Conservation (phyloP, 208 protist species). For the Phytomonas francai region DNA sequence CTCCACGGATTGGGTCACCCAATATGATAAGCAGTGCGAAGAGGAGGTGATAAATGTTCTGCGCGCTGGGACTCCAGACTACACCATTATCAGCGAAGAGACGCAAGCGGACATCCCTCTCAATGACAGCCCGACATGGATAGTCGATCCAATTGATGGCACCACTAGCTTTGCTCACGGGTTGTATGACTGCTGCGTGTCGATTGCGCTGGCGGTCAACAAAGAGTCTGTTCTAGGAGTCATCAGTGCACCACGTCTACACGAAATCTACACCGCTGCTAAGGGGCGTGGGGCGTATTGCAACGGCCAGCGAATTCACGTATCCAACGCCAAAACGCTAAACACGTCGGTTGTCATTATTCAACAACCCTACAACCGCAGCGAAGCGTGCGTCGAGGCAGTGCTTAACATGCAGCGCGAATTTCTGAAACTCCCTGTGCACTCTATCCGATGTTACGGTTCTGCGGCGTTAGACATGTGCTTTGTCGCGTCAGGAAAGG, state of each 20-base stretch:
- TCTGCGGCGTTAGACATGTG: slow-evolving; percentile 82
- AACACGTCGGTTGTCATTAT: slow-evolving; percentile 58
- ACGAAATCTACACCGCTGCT: slow-evolving; percentile 75
- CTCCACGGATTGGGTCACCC: slow-evolving; percentile 55
- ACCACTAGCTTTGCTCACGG: slow-evolving; percentile 78
- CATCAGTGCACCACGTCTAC: slow-evolving; percentile 58
- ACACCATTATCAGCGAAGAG: slow-evolving; percentile 64
- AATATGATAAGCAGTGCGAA: slow-evolving; percentile 72
- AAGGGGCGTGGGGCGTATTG: slow-evolving; percentile 75
- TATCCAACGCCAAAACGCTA: slow-evolving; percentile 36
- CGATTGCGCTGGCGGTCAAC: slow-evolving; percentile 70
- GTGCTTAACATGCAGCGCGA: slow-evolving; percentile 55
- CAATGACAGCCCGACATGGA: slow-evolving; percentile 62
- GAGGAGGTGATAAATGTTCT: slow-evolving; percentile 66
- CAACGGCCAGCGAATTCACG: slow-evolving; percentile 82
- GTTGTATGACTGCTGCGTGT: slow-evolving; percentile 80
- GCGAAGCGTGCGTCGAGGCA: slow-evolving; percentile 31
- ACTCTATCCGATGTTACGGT: slow-evolving; percentile 64
- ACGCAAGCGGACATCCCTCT: slow-evolving; percentile 25
- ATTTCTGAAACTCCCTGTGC: slow-evolving; percentile 52
- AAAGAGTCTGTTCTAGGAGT: slow-evolving; percentile 73
- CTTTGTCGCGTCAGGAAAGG: slow-evolving; percentile 65
- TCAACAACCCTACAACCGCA: slow-evolving; percentile 50
- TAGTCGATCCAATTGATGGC: slow-evolving; percentile 79
- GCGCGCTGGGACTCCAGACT: slow-evolving; percentile 39